Base-by-base conservation (phyloP, 768 basidiomycete species). In the Dentipellis fragilis region DNA sequence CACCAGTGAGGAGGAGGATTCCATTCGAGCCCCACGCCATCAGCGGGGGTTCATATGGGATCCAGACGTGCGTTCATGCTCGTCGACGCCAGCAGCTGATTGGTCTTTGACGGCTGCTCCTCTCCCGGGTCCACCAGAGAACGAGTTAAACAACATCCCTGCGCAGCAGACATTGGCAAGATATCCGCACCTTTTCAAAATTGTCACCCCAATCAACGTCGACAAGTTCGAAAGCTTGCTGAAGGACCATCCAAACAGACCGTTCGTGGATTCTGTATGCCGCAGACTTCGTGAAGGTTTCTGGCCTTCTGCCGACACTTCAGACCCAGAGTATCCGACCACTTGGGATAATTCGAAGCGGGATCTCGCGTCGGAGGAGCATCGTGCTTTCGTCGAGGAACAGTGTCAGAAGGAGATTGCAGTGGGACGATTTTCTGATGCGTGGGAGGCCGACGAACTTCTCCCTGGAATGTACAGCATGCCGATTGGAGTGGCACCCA, bases 381-480 rank as follows among this genome's bases (percentile, higher is more conserved):
- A 61, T 6, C 54, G 56, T 1, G 23, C 12, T 1, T 51, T 46
- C 1, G 23, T 49, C 10, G 11, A 9, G 1, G 40, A 55, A 0
- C 42, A 54, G 3, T 49, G 57, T 5, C 51, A 63, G 0, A 65
- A 69, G 35, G 57, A 66, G 36, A 60, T 62, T 12, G 19, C 34
- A 1, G 22, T 46, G 0, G 56, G 59, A 7, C 60, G 65, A 3
- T 69, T 55, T 46, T 67, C 66, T 1, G 38, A 9, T 0, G 21
- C 68, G 1, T 75, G 38, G 38, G 38, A 77, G 60, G 67, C 68
- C 1, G 23, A 52, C 3, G 57, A 71, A 2, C 66, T 75, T 1
- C 62, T 74, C 0, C 75, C 72, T 0, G 75, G 75, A 0, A 79
- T 80, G 76, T 69, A 71, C 45, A 63, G 60, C 22, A 66, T 68